Conservation (phyloP, 1,139 yeast species). For the Protomyces gravidus region DNA sequence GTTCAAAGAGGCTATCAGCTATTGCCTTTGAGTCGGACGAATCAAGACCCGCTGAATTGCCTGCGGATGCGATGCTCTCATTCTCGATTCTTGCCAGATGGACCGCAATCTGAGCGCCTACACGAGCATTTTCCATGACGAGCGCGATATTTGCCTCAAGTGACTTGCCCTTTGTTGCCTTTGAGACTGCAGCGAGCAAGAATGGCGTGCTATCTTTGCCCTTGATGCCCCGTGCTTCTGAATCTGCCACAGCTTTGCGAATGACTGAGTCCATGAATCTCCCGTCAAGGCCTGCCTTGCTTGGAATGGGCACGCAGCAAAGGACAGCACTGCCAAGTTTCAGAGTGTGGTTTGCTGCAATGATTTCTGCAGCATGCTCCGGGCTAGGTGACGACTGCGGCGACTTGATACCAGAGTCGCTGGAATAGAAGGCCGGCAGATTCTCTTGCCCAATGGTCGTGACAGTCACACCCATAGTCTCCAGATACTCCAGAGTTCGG, state of each 20-base stretch:
- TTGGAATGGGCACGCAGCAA: constrained; percentile 80
- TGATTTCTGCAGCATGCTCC: constrained; percentile 26
- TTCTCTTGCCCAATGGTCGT: constrained; percentile 46
- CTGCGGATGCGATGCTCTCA: constrained; percentile 25
- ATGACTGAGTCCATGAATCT: constrained; percentile 55
- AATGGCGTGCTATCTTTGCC: constrained; percentile 84
- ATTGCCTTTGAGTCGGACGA: neutral
- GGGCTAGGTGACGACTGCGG: constrained; percentile 27
- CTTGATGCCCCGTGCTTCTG: constrained; percentile 49
- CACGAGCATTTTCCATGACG: constrained; percentile 68
- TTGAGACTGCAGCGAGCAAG: constrained; percentile 59
- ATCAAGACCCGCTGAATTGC: neutral
- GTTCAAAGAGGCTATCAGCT: constrained; percentile 3
- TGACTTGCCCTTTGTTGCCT: constrained; percentile 63
- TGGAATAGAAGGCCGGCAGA: constrained; percentile 79
- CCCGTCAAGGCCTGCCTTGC: constrained; percentile 55
- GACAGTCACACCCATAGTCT: constrained; percentile 73
- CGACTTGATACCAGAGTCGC: constrained; percentile 68
- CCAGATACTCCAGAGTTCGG: constrained; percentile 77
- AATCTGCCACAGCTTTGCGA: constrained; percentile 55
- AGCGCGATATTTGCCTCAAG: constrained; percentile 68
- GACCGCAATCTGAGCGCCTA: constrained; percentile 64
- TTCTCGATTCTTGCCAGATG: constrained; percentile 48
- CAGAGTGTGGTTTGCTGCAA: constrained; percentile 50
- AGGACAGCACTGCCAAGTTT: constrained; percentile 62